Percentiles rank a stretch among this genome's conserved stretches.
Conservation (phyloP, 345 rosid genomes). For the Corymbia maculata region DNA sequence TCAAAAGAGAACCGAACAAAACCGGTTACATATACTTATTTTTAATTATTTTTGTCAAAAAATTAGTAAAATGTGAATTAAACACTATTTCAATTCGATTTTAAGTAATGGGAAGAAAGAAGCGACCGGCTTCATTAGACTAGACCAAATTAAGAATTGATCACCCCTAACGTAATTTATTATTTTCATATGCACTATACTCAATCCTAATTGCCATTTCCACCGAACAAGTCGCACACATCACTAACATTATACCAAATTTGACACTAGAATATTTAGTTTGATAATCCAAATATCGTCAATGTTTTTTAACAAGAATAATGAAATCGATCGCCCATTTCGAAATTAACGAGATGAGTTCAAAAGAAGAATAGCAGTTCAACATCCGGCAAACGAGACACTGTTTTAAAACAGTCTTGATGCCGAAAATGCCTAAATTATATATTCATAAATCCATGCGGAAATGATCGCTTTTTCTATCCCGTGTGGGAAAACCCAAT, state of each 20-base stretch:
- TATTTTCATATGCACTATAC: neutral
- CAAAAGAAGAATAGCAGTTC: neutral
- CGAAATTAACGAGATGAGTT: neutral
- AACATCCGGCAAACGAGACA: rapidly evolving
- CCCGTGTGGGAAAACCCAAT: neutral
- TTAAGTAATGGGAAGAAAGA: too few species aligned
- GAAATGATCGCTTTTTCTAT: neutral
- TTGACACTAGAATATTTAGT: too few species aligned
- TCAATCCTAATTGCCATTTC: neutral
- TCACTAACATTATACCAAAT: neutral
- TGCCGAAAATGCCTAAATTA: neutral
- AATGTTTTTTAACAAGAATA: neutral
- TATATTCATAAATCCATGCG: neutral
- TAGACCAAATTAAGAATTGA: too few species aligned
- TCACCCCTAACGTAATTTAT: neutral
- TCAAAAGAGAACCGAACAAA: too few species aligned
- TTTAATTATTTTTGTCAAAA: too few species aligned
- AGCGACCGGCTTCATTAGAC: too few species aligned
- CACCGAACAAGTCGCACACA: neutral
- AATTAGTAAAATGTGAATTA: too few species aligned
- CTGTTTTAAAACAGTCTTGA: too few species aligned
- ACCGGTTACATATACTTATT: too few species aligned
- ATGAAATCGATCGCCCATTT: neutral
- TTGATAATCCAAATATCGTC: neutral
- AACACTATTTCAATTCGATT: too few species aligned